Evolutionary conservation across 371 early-diverging fungal genomes (phyloP), one percentile per base, ranked within the genome.

Genomic region (Rhizopus arrhizus): DNA sequence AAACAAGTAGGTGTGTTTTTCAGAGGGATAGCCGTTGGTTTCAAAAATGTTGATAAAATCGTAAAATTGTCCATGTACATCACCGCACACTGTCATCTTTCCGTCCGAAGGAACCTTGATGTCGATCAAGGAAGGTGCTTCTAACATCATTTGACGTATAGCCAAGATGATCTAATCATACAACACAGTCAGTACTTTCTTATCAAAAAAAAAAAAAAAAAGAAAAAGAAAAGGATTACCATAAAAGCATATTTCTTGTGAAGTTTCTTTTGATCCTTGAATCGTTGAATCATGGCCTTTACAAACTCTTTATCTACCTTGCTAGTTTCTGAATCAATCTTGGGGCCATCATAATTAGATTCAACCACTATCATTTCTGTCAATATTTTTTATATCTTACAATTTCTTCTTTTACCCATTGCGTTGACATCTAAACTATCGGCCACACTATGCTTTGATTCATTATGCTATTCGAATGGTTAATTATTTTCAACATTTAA

Each of bases 41-140:
- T 94, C 83, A 69, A 98, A 96, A 40, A 98, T 96, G 70, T 98
- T 89, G 53, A 95, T 78, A 64, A 98, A 86, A 61, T 99, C 99
- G 70, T 98, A 99, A 77, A 87, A 99, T 86, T 99, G 99, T 70
- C 87, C 99, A 69, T 99, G 99, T 28, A 96, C 95, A 73, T 99
- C 99, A 54, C 99, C 99, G 77, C 99, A 98, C 6, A 99, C 92
- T 2, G 95, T 97, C 35, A 97, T 47, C 58, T 81, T 86, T 52
- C 82, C 77, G 61, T 84, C 88, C 11, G 74, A 73, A 11, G 95
- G 94, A 7, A 97, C 86, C 1, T 70, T 64, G 32, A 97, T 83
- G 64, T 97, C 95, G 29, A 96, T 89, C 56, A 98, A 78, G 16
- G 94, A 85, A 4, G 92, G 87, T 32, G 84, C 75, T 50, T 84